These are phyloP conservation scores for Fagopyrum esculentum DNA, from an alignment of 148 eudicot species.

Conservation along the genomic window DNA sequence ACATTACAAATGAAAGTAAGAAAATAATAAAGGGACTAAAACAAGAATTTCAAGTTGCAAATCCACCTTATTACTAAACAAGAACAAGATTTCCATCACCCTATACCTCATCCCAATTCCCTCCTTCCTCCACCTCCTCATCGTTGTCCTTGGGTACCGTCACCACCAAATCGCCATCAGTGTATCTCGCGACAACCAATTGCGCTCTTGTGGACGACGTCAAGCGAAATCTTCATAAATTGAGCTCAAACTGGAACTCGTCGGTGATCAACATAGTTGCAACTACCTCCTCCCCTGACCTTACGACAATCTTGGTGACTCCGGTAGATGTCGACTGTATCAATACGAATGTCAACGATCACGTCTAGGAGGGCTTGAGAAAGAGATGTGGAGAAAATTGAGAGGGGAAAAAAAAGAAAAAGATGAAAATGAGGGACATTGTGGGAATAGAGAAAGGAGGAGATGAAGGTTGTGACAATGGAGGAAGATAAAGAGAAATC, in stretches of 20 bases:
- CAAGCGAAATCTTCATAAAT: slow-evolving; percentile 66
- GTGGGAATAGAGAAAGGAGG: no score
- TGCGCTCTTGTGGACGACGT: slow-evolving; percentile 47
- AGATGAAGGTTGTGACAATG: no score
- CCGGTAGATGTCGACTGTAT: slow-evolving; percentile 54
- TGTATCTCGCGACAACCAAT: slow-evolving; percentile 41
- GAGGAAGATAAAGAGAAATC: no score
- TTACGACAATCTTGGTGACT: slow-evolving; percentile 47
- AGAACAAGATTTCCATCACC: slow-evolving; percentile 28
- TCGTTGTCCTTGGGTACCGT: slow-evolving; percentile 46
- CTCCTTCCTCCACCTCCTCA: slow-evolving; percentile 6
- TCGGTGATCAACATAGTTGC: slow-evolving; percentile 17
- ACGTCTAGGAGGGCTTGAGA: neutral
- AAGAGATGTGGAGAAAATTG: no score
- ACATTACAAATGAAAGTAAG: neutral
- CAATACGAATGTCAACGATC: slow-evolving; percentile 24
- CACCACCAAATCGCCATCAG: slow-evolving; percentile 44
- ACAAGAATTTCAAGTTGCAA: neutral
- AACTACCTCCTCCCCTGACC: slow-evolving; percentile 17
- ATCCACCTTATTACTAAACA: slow-evolving; percentile 24
- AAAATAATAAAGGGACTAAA: neutral
- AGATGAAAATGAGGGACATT: no score
- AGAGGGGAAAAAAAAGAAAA: no score
- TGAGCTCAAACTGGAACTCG: slow-evolving; percentile 29
- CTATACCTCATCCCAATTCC: slow-evolving; percentile 12